Conservation (phyloP, 495 filamentous ascomycete species). For the Cudoniella acicularis region DNA sequence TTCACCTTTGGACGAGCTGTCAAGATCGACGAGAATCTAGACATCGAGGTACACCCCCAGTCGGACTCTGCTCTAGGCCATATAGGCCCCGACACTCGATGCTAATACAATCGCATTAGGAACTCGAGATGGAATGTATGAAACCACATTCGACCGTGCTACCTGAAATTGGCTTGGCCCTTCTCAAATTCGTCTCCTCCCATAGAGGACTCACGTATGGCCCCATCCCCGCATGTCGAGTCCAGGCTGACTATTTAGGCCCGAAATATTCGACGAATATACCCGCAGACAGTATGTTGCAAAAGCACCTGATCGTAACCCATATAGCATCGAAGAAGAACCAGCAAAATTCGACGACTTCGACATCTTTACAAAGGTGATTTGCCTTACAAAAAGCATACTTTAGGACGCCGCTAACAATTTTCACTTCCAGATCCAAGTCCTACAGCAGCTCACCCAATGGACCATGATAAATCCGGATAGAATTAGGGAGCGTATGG, state of each 20-base stretch:
- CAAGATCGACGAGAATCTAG: conserved; percentile 82
- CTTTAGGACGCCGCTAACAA: conserved; percentile 1
- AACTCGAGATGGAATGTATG: conserved; percentile 83
- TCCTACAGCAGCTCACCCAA: conserved; percentile 85
- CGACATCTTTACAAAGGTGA: conserved; percentile 73
- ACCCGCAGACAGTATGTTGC: conserved; percentile 83
- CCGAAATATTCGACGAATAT: conserved; percentile 90
- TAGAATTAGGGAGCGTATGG: conserved; percentile 80
- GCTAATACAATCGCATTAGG: conserved; percentile 44
- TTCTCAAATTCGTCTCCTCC: conserved; percentile 91
- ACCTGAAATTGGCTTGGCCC: conserved; percentile 75
- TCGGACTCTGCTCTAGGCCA: not conserved
- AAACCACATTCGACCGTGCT: conserved; percentile 73
- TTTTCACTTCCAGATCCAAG: conserved; percentile 54
- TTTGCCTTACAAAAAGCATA: not conserved
- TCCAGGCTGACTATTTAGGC: conserved; percentile 43
- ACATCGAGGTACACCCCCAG: conserved; percentile 67
- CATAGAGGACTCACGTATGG: conserved; percentile 87
- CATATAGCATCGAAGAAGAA: conserved; percentile 76
- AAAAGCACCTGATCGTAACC: conserved; percentile 77
- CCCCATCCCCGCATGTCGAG: not conserved
- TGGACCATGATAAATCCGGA: conserved; percentile 88
- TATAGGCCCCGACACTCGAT: not conserved
- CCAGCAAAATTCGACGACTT: conserved; percentile 74
- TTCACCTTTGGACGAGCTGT: conserved; percentile 81